These are phyloP conservation scores for Ophiostoma ulmi DNA, from an alignment of 2,329 filamentous ascomycete genomes.

Conservation along the genomic window DNA sequence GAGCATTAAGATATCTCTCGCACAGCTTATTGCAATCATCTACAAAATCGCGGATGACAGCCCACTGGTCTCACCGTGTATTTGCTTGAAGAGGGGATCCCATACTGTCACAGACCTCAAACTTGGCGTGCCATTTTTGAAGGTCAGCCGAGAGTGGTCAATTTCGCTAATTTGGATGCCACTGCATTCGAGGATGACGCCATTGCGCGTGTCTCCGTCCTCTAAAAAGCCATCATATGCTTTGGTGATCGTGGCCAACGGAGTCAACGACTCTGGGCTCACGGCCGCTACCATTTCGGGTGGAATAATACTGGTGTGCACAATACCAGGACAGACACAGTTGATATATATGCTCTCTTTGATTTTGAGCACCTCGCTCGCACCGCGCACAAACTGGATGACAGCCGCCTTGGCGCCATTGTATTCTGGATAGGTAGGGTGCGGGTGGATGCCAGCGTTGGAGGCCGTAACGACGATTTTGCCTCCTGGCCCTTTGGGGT, in stretches of 20 bases:
- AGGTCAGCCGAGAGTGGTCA: not conserved
- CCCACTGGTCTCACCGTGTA: conserved; percentile 3
- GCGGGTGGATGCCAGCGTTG: conserved; percentile 42
- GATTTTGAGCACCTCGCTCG: not conserved
- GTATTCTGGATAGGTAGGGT: conserved; percentile 45
- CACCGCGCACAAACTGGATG: not conserved
- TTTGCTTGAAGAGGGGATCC: not conserved
- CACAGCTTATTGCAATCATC: not conserved
- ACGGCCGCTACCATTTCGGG: conserved; percentile 42
- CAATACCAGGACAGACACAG: conserved; percentile 44
- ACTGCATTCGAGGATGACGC: not conserved
- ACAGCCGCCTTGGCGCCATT: conserved; percentile 36
- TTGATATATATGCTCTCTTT: conserved; percentile 36
- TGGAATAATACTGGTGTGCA: conserved; percentile 43
- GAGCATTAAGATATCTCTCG: not conserved
- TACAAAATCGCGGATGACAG: not conserved
- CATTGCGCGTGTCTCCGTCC: not conserved
- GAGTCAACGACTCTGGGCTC: conserved; percentile 38
- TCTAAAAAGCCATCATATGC: not conserved
- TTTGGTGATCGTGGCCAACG: conserved; percentile 28
- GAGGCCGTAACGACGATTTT: conserved; percentile 23
- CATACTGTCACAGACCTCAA: conserved; percentile 35
- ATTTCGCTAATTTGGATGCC: not conserved
- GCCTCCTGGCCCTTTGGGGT: conserved; percentile 11
- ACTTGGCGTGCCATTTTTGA: not conserved